These are phyloP conservation scores for Phytophthora meadii DNA, from an alignment of 352 stramenopile genomes.

Conservation along the genomic window DNA sequence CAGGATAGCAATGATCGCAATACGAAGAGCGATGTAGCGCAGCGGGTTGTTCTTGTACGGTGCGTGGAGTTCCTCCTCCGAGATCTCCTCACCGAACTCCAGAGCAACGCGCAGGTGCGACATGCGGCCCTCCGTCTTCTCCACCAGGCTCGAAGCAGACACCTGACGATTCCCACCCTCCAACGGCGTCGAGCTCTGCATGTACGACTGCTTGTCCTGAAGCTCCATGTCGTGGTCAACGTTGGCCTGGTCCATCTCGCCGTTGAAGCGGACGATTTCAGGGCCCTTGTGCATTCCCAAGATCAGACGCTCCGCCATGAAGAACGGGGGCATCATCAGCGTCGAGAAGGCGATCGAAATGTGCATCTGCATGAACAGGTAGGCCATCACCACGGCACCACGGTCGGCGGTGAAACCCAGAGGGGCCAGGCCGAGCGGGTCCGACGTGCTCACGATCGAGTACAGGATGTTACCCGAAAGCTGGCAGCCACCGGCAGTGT, in stretches of 20 bases:
- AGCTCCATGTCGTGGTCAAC: too few relatives aligned
- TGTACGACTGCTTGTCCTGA: too few relatives aligned
- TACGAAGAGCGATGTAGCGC: constrained; percentile 26
- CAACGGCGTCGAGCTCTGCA: too few relatives aligned
- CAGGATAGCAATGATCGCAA: constrained; percentile 44
- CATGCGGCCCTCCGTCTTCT: constrained; percentile 20
- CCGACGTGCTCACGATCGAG: constrained; percentile 22
- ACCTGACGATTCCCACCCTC: too few relatives aligned
- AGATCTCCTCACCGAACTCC: constrained; percentile 41
- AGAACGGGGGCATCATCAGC: constrained; percentile 39
- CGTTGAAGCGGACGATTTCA: too few relatives aligned
- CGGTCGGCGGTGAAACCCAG: too few relatives aligned
- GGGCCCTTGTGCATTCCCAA: too few relatives aligned
- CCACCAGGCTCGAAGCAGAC: constrained; percentile 9
- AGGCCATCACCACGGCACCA: too few relatives aligned
- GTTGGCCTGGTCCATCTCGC: too few relatives aligned
- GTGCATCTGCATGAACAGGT: too few relatives aligned
- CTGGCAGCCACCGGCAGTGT: neutral
- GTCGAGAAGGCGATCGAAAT: constrained; percentile 13
- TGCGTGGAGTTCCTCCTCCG: constrained; percentile 25
- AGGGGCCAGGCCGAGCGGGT: too few relatives aligned
- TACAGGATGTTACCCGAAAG: constrained; percentile 46
- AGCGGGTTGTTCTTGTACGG: constrained; percentile 27
- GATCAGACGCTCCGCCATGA: too few relatives aligned
- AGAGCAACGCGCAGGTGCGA: constrained; percentile 10